Base-by-base conservation (phyloP, 352 stramenopile genomes). In the Phytophthora pinifolia region DNA sequence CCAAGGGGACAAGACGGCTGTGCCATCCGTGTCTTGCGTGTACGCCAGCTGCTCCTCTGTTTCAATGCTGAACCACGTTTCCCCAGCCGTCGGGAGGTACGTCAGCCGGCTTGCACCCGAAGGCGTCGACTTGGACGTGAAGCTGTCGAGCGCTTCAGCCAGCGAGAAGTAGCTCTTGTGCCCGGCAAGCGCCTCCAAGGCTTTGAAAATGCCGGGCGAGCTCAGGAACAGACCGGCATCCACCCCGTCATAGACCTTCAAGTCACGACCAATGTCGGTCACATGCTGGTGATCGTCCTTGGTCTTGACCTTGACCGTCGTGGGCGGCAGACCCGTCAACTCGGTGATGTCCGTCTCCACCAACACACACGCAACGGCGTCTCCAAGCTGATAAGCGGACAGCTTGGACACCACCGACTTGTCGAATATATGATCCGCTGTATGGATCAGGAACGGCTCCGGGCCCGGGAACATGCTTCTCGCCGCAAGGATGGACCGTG, bases 11-110 rank as follows among this genome's bases (percentile, higher is more conserved):
- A 92, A 55, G 25, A 83, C 73, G 2, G 79, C 65, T 4, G 84
- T 68, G 27, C 77, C 77, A 41, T 90, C 76, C 37, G 65, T 88
- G 60, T 92, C 79, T 62, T 88, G 72, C 18, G 79, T 92, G 48
- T 83, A 88, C 13, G 78, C 82, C 37, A 89, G 62, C 51, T 92
- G 82, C 65, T 89, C 79, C 62, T 89, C 71, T 6, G 82, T 89
- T 67, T 92, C 82, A 54, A 92, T 89, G 52, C 82, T 89, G 37
- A 92, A 89, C 82, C 82, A 92, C 31, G 80, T 89, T 43, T 88
- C 77, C 39, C 82, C 82, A 13, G 74, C 70, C 0, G 82, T 92
- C 22, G 76, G 57, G 22, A 85, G 57, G 42, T 86, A 89, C 36
- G 72, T 75, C 41, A 92, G 59, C 9, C 78, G 79, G 53, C 85